These are phyloP conservation scores for Priceomyces carsonii DNA, from an alignment of 805 yeast genomes.

Conservation along the genomic window DNA sequence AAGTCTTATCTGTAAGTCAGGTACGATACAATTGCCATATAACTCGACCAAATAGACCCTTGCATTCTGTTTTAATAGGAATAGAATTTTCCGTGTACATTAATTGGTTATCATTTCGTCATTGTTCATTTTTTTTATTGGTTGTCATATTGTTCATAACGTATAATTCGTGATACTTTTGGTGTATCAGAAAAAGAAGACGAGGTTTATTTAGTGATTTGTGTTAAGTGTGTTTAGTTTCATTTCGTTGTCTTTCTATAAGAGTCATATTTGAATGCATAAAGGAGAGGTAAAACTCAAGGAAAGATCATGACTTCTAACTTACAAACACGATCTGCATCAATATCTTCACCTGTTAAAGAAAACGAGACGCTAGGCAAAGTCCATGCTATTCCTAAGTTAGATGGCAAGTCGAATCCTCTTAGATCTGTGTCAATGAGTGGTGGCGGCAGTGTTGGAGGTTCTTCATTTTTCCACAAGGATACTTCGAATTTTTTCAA, in stretches of 20 bases:
- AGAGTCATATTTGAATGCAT: no score
- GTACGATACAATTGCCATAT: no score
- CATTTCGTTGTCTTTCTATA: no score
- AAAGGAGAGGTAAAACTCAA: slow-evolving; percentile 2
- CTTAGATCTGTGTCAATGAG: slow-evolving; percentile 12
- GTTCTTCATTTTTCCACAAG: slow-evolving; percentile 26
- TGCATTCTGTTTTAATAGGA: no score
- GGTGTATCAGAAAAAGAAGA: no score
- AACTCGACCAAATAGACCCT: no score
- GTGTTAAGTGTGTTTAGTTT: no score
- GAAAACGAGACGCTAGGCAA: no score
- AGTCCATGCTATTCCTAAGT: neutral
- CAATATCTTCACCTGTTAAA: slow-evolving; percentile 14
- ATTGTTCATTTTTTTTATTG: slow-evolving; percentile 3
- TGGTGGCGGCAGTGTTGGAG: slow-evolving; percentile 10
- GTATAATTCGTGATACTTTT: neutral
- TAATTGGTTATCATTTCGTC: slow-evolving; percentile 4
- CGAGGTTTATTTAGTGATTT: no score
- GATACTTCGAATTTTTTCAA: slow-evolving; percentile 24
- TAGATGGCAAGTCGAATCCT: slow-evolving; percentile 3
- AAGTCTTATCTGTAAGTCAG: no score
- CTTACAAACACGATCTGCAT: slow-evolving; percentile 23
- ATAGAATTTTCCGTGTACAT: slow-evolving; percentile 10
- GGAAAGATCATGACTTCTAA: slow-evolving; percentile 13
- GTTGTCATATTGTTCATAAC: neutral